Evolutionary conservation across 1,139 yeast species (phyloP), one percentile per base, ranked within the genome.

Genomic region (Saccharomyces hybrid): DNA sequence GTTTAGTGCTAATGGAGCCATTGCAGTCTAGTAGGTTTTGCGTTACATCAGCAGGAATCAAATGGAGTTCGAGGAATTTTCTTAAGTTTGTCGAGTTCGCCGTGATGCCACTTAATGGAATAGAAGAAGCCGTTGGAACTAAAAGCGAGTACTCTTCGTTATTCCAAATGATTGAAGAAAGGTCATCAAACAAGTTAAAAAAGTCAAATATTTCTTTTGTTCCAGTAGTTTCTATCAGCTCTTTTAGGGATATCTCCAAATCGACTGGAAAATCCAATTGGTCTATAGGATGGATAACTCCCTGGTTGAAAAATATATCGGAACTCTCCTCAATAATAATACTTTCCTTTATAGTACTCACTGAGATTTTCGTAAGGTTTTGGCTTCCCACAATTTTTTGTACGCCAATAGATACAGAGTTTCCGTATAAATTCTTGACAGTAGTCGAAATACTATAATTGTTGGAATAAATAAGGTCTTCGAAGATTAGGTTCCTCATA

Each of bases 251-350:
- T 3, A 93, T 78, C 8, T 74, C 69, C 32, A 91, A 71, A 32
- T 73, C 69, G 0, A 72, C 69, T 0, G 97, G 96, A 8, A 89
- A 71, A 1, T 81, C 65, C 0, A 88, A 75, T 9, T 77, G 70
- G 49, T 77, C 73, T 5, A 87, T 73, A 1, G 91, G 82, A 66
- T 90, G 98, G 2, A 88, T 80, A 0, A 91, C 97, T 0, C 98
- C 99, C 65, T 86, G 85, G 58, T 81, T 83, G 67, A 88, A 91
- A 16, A 93, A 68, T 7, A 89, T 77, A 67, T 93, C 97, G 1
- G 82, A 75, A 57, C 81, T 78, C 51, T 76, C 74, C 2, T 73
- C 55, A 61, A 72, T 44, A 25, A 59, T 49, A 63, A 73, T 44
- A 1, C 55, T 51, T 3, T 61, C 63, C 38, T 70, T 70, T 27